Base-by-base conservation (phyloP, 2,329 filamentous ascomycete genomes). In the Tricladium varicosporioides region DNA sequence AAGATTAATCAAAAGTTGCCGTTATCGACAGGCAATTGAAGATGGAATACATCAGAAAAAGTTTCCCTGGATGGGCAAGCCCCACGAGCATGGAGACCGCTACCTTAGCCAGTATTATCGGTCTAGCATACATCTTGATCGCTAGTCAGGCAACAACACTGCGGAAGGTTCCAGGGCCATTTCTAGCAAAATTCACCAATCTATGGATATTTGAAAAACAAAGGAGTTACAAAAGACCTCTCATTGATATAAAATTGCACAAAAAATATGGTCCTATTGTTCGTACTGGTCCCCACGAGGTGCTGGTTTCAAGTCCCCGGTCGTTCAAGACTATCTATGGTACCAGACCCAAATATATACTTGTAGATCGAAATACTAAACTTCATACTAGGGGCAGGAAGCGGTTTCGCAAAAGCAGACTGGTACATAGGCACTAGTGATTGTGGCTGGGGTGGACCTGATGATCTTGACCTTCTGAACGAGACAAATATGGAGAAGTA, bases 241-340 rank as follows among this genome's bases (percentile, higher is more conserved):
- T 51, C 1, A 45, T 54, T 9, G 61, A 64, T 36, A 51, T 63
- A 3, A 22, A 36, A 1, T 69, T 80, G 2, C 78, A 80, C 67
- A 63, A 65, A 18, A 73, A 71, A 60, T 78, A 80, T 62, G 77
- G 77, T 1, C 75, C 76, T 13, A 65, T 81, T 5, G 76, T 81
- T 52, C 75, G 78, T n/a, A 76, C 79, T 45, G 75, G 74, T 1
- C 78, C 78, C 5, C 70, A 78, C 61, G 78, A 80, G 65, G 71
- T 80, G 3, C 78, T 77, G 0, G 65, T 80, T 31, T 66, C 76
- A 0, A 78, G 76, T 2, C 77, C 78, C 2, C 71, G 53, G 7
- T 51, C 59, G 15, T 55, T 58, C 18, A 51, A 40, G 36, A 55
- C 14, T 2, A 58, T 63, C 14, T 63, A 63, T 45, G 57, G 60